Conservation (phyloP, 805 yeast genomes). For the Candida coquimbonensis region DNA sequence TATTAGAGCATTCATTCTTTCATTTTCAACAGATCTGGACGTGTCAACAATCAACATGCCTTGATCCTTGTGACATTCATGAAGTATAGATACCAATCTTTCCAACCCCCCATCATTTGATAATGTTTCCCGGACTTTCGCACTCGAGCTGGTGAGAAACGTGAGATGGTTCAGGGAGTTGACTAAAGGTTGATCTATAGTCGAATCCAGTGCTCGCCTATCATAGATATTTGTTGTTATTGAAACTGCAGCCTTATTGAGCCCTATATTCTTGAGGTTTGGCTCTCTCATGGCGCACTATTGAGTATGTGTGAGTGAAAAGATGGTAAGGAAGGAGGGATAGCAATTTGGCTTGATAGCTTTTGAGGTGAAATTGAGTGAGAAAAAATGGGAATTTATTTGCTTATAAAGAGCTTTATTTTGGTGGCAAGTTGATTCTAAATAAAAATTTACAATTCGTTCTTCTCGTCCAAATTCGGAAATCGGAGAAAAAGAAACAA, state of each 20-base stretch:
- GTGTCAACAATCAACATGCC: not conserved
- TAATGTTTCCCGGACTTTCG: constrained; percentile 85
- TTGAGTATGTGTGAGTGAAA: no score
- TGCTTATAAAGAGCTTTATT: not conserved
- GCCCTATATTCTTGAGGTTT: constrained; percentile 68
- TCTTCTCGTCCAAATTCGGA: not conserved
- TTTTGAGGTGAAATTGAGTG: no score
- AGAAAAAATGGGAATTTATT: no score
- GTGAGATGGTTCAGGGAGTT: constrained; percentile 88
- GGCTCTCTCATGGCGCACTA: constrained; percentile 69
- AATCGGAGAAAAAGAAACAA: not conserved
- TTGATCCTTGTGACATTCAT: constrained; percentile 47
- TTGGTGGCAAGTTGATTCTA: not conserved
- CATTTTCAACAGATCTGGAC: constrained; percentile 24
- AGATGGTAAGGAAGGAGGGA: not conserved
- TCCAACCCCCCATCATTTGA: constrained; percentile 90
- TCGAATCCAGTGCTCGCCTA: constrained; percentile 85
- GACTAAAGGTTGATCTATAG: constrained; percentile 83
- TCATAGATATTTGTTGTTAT: constrained; percentile 87
- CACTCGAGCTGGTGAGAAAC: constrained; percentile 75
- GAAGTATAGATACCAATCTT: constrained; percentile 75
- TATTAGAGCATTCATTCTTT: constrained; percentile 41
- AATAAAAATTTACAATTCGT: no score
- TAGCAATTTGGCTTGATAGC: no score
- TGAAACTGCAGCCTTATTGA: constrained; percentile 87